Base-by-base conservation (phyloP, 305 asterid genomes). In the Fraxinus baroniana region DNA sequence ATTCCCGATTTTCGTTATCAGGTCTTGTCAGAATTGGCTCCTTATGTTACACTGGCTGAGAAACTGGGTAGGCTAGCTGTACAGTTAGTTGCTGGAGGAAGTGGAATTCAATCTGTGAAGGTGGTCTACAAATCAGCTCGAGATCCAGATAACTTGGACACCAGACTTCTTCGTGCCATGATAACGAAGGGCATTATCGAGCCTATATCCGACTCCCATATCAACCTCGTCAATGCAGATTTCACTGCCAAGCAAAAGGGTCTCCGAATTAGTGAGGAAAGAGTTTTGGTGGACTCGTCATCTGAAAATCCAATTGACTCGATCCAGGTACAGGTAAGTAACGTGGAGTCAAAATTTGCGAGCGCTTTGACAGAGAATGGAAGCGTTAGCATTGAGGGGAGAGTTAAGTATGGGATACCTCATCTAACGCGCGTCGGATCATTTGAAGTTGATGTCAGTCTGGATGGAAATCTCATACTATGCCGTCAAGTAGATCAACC, bases 161-260 rank as follows among this genome's bases (percentile, higher is more conserved):
- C 99, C 22, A 90, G 99, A 79, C 97, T 95, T 80, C 95, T 95
- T 41, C 90, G 99, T 9, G 97, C 99, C 90, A 95, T 95, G 99
- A 91, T 95, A 37, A 91, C 94, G 10, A 95, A 95, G 88, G 99
- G 99, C 84, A 87, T 95, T 33, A 91, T 95, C 0, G 99, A 95
- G 89, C 99, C 99, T 0, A 95, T 95, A 72, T 95, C 99, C 0
- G 86, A 82, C 76, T 84, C 97, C 70, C 85, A 87, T 52, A 86
- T 95, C 78, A 95, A 95, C 94, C 94, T 95, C 33, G 99, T 95
- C 52, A 95, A 95, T 72, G 99, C 99, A 78, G 98, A 95, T 86
- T 95, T 91, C 92, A 92, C 85, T 2, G 98, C 99, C 74, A 94
- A 95, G 82, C 99, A 94, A 86, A 92, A 91, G 79, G 99, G 99